Base-by-base conservation (phyloP, 164 flowering plant genomes). In the Vitis amurensis region DNA sequence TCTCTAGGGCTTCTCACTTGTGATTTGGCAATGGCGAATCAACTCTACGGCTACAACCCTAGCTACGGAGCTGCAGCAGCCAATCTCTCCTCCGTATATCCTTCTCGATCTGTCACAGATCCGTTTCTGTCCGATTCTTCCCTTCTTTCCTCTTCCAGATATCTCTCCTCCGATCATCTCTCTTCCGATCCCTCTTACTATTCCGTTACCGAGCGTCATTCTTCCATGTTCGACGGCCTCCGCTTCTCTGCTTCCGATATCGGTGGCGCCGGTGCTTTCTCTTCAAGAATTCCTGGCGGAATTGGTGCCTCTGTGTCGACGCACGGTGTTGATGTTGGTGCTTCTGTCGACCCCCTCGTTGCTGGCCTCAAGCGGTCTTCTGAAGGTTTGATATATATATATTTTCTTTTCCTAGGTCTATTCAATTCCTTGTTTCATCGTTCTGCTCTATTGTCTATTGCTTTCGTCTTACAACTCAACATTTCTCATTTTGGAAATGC, bases 321-420 rank as follows among this genome's bases (percentile, higher is more conserved):
- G 50, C 64, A 23, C 8, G 63, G 57, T 0, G 65, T 60, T 15
- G 72, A 57, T 6, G 73, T 29, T 11, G 68, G 68, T n/a, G 14
- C 75, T n/a, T 64, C 68, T 29, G 66, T 47, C 12, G 84, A 73
- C 55, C 30, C 76, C 14, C 49, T 68, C 9, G 62, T 60, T 55
- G 55, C 83, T 15, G 78, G 82, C n/a, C 29, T 76, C 17, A 86
- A 83, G 67, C 83, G 90, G 63, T 27, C 86, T 8, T 68, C 77
- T 17, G 86, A 86, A 73, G 87, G 89, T 86, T 70, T 31, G 78
- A 37, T 17, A 44, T 56, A 56, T 52, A 12, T 23, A 31, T 17
- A 11, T 16, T 5, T 29, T 12, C 3, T 50, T 15, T 9, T 57
- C 4, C 9, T 59, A 13, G 23, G 19, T 1, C 10, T 49, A 0